Conservation (phyloP, 2,329 filamentous ascomycete species). For the Trichoderma atrobrunneum region DNA sequence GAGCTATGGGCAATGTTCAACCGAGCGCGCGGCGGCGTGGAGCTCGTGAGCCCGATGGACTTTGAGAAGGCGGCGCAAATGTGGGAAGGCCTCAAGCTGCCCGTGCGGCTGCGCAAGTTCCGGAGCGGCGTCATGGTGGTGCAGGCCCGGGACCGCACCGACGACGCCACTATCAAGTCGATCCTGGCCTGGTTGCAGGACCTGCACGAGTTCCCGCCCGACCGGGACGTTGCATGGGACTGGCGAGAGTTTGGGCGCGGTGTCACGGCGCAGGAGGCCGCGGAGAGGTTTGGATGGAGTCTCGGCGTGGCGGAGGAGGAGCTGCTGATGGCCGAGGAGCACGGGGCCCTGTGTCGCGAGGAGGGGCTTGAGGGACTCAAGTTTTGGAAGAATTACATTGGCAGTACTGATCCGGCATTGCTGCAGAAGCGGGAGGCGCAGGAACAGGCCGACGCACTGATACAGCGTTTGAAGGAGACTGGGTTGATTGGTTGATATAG, state of each 20-base stretch:
- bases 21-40: constrained; percentile 84
- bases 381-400: constrained; percentile 84
- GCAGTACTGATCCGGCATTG: constrained; percentile 39
- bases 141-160: constrained; percentile 81
- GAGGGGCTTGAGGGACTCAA: constrained; percentile 86
- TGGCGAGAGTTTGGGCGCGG: constrained; percentile 76
- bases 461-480: constrained; percentile 43
- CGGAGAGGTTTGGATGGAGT: constrained; percentile 93
- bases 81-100: constrained; percentile 85
- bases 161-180: constrained; percentile 81
- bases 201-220: constrained; percentile 63
- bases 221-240: constrained; percentile 68
- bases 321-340: constrained; percentile 94
- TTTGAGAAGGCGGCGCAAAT: constrained; percentile 85
- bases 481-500: constrained; percentile 41
- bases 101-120: constrained; percentile 82
- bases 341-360: constrained; percentile 82
- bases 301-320: constrained; percentile 94
- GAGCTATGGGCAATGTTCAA: constrained; percentile 97
- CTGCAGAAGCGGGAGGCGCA: constrained; percentile 29
- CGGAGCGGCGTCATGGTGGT: constrained; percentile 94
- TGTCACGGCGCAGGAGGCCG: constrained; percentile 84
- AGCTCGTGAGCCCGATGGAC: constrained; percentile 86
- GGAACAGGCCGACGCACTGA: constrained; percentile 41
- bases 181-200: constrained; percentile 75